phyloP scores from a whole-genome alignment of 2,329 filamentous ascomycete genomes.

The Colletotrichum sp. region DNA sequence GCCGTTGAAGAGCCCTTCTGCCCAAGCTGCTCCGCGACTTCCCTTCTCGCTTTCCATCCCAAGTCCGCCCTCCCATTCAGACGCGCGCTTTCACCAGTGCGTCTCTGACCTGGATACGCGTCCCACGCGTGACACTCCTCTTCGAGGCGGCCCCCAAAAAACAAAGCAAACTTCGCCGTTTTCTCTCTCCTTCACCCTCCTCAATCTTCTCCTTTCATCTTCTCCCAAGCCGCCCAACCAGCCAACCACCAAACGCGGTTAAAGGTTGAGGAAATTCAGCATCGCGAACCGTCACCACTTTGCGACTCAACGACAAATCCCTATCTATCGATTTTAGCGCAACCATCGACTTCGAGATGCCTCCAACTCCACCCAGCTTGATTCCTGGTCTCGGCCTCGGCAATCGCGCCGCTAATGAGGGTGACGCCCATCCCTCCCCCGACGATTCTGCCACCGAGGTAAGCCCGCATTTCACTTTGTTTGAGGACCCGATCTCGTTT shows the following conservation, averaged over 20 bases:
- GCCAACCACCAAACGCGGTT: not conserved
- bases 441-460: not conserved
- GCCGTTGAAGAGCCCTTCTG: not conserved
- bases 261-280: not conserved
- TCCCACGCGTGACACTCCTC: not conserved
- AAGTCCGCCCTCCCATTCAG: not conserved
- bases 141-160: not conserved
- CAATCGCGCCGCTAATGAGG: not conserved
- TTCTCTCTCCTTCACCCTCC: not conserved
- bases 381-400: not conserved
- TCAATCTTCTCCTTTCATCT: not conserved
- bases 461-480: conserved; percentile 5
- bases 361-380: not conserved
- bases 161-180: not conserved
- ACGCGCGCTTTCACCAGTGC: not conserved
- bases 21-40: not conserved
- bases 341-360: not conserved
- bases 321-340: not conserved
- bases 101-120: not conserved
- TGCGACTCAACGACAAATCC: not conserved
- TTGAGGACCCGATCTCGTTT: not conserved
- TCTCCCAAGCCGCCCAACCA: not conserved
- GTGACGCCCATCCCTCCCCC: not conserved
- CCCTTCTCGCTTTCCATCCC: not conserved
- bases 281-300: not conserved